Conservation (phyloP, 805 yeast species). For the Ogataea pilisensis region DNA sequence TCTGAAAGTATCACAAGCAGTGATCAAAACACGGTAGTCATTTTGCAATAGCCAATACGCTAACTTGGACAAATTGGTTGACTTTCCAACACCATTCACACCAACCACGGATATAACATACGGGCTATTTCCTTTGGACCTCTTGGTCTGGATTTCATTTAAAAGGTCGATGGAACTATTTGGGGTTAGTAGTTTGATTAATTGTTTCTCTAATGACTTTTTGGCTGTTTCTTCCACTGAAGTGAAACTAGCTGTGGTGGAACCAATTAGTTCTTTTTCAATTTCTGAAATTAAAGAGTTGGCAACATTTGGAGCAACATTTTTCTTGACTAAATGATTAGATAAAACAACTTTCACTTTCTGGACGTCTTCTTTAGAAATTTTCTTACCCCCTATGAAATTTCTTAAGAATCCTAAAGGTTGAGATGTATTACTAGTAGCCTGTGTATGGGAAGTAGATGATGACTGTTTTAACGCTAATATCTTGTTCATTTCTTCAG, state of each 20-base stretch:
- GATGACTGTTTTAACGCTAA: slow-evolving; percentile 25
- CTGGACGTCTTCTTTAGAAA: slow-evolving; percentile 58
- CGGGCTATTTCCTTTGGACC: slow-evolving; percentile 45
- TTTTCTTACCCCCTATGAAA: slow-evolving; percentile 64
- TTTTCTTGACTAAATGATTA: slow-evolving; percentile 77
- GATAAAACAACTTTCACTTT: slow-evolving; percentile 62
- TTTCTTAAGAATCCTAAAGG: slow-evolving; percentile 58
- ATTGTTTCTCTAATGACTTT: slow-evolving; percentile 53
- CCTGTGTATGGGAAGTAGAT: slow-evolving; percentile 5
- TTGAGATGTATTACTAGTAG: slow-evolving; percentile 21
- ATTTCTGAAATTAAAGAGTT: slow-evolving; percentile 66
- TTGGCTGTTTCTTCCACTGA: slow-evolving; percentile 70
- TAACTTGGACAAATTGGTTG: slow-evolving; percentile 88
- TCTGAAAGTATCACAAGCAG: slow-evolving; percentile 97
- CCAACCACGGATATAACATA: slow-evolving; percentile 97
- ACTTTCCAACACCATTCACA: slow-evolving; percentile 97
- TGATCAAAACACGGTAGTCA: slow-evolving; percentile 77
- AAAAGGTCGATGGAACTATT: slow-evolving; percentile 84
- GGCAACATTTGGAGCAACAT: slow-evolving; percentile 90
- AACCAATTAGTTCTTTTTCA: slow-evolving; percentile 63
- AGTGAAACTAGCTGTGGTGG: slow-evolving; percentile 70
- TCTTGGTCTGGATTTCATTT: slow-evolving; percentile 64
- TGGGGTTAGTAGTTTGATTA: slow-evolving; percentile 81
- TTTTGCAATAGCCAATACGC: slow-evolving; percentile 96
- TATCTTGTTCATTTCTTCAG: slow-evolving; percentile 45